A percentile compares a stretch with the other conserved stretches of the same genome.
These are phyloP conservation scores for Myriosclerotinia duriaeana DNA, from an alignment of 2,329 filamentous ascomycete species.

Conservation along the genomic window DNA sequence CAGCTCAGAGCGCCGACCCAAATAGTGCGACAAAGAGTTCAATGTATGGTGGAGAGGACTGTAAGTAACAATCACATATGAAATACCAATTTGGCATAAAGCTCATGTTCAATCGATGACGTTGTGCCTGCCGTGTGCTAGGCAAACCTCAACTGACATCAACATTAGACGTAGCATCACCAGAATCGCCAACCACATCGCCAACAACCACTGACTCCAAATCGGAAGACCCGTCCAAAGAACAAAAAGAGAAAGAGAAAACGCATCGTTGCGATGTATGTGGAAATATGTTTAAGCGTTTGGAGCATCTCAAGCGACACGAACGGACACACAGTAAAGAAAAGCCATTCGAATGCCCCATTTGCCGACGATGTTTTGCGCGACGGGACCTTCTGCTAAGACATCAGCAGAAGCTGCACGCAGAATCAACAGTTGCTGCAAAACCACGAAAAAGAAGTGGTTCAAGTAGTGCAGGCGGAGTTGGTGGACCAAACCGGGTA, in stretches of 20 bases:
- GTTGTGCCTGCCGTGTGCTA: neutral
- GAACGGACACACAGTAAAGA: conserved; percentile 96
- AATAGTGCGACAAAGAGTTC: conserved; percentile 34
- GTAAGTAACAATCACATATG: conserved; percentile 31
- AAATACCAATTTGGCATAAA: conserved; percentile 1
- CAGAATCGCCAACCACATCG: conserved; percentile 21
- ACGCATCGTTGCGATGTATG: conserved; percentile 94
- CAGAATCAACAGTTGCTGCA: conserved; percentile 83
- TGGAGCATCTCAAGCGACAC: conserved; percentile 96
- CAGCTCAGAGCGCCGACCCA: conserved; percentile 33
- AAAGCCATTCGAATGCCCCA: conserved; percentile 96
- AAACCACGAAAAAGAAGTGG: conserved; percentile 87
- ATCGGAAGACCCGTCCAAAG: conserved; percentile 65
- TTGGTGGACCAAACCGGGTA: conserved; percentile 67
- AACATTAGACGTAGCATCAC: conserved; percentile 17
- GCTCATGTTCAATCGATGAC: neutral
- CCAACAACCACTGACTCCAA: conserved; percentile 30
- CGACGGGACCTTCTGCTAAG: conserved; percentile 86
- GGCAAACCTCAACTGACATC: neutral
- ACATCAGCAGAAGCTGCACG: conserved; percentile 98
- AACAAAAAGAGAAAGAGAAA: conserved; percentile 95
- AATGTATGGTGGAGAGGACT: conserved; percentile 36
- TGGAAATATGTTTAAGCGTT: conserved; percentile 83
- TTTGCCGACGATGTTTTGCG: conserved; percentile 93
- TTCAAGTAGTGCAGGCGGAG: conserved; percentile 62